These are phyloP conservation scores for Jaapia argillacea DNA, from an alignment of 768 basidiomycete species.

Conservation along the genomic window DNA sequence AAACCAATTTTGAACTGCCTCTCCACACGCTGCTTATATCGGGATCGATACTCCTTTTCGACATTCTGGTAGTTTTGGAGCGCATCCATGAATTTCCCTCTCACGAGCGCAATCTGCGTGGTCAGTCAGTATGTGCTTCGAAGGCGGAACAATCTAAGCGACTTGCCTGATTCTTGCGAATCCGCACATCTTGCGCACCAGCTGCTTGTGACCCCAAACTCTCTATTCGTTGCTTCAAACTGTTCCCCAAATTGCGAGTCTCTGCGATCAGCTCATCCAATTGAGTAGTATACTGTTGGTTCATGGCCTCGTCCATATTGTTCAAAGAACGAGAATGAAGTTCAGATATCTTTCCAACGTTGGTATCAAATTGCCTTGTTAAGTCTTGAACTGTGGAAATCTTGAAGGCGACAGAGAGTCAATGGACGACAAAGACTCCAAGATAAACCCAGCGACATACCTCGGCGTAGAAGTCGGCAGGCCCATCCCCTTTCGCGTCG, in stretches of 20 bases:
- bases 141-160: background rate
- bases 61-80: constrained; percentile 80
- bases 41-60: constrained; percentile 69
- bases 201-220: constrained; percentile 57
- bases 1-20: constrained; percentile 81
- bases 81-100: constrained; percentile 75
- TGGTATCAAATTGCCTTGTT: constrained; percentile 56
- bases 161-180: constrained; percentile 67
- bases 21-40: constrained; percentile 75
- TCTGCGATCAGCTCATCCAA: constrained; percentile 63
- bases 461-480: constrained; percentile 22
- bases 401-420: constrained; percentile 23
- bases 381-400: constrained; percentile 69
- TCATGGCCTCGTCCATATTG: constrained; percentile 60
- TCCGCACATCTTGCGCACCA: constrained; percentile 57
- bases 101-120: constrained; percentile 51
- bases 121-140: constrained; percentile 9
- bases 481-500: constrained; percentile 10
- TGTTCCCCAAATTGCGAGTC: constrained; percentile 59
- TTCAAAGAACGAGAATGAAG: constrained; percentile 68
- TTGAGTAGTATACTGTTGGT: constrained; percentile 49
- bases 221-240: constrained; percentile 66
- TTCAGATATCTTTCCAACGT: constrained; percentile 59
- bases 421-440: background rate
- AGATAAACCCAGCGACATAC: constrained; percentile 11